A percentile compares a stretch with the other conserved stretches of the same genome.
phyloP scores from a whole-genome alignment of 2,329 filamentous ascomycete species.

The Sclerotinia subarctica region DNA sequence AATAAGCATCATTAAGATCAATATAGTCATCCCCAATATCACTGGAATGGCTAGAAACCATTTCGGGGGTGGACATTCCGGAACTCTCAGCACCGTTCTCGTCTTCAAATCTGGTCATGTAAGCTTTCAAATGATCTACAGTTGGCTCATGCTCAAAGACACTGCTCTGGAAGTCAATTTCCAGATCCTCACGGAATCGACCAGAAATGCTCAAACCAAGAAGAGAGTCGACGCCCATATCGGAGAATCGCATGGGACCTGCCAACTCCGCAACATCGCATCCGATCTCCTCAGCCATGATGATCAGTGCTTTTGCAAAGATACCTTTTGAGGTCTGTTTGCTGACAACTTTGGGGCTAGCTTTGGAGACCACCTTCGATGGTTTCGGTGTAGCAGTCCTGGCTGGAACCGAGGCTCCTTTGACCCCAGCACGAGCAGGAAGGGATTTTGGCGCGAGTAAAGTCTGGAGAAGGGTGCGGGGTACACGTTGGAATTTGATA shows the following conservation, averaged over 20 bases:
- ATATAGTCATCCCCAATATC: slow-evolving; percentile 7
- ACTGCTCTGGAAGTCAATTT: slow-evolving; percentile 49
- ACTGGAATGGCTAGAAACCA: slow-evolving; percentile 7
- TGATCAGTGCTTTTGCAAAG: slow-evolving; percentile 46
- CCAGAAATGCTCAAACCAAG: slow-evolving; percentile 55
- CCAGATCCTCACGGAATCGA: slow-evolving; percentile 54
- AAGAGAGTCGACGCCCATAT: slow-evolving; percentile 59
- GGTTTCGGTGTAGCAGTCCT: neutral
- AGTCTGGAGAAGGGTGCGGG: slow-evolving; percentile 19
- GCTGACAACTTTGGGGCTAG: slow-evolving; percentile 27
- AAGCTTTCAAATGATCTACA: slow-evolving; percentile 21
- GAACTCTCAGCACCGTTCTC: slow-evolving; percentile 2
- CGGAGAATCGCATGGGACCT: slow-evolving; percentile 52
- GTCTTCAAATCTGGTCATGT: slow-evolving; percentile 19
- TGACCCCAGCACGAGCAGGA: neutral
- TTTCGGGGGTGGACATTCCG: slow-evolving; percentile 14
- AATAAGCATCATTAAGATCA: slow-evolving; percentile 10
- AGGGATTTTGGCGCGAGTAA: slow-evolving; percentile 19
- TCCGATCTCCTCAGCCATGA: slow-evolving; percentile 55
- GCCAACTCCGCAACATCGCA: slow-evolving; percentile 52
- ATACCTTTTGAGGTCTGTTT: slow-evolving; percentile 28
- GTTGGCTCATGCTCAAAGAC: slow-evolving; percentile 42
- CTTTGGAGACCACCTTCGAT: neutral
- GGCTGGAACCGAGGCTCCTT: neutral
- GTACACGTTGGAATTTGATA: slow-evolving; percentile 30